Evolutionary conservation across 2,329 filamentous ascomycete species (phyloP), one percentile per base, ranked within the genome.

Genomic region (Fusarium sp.): DNA sequence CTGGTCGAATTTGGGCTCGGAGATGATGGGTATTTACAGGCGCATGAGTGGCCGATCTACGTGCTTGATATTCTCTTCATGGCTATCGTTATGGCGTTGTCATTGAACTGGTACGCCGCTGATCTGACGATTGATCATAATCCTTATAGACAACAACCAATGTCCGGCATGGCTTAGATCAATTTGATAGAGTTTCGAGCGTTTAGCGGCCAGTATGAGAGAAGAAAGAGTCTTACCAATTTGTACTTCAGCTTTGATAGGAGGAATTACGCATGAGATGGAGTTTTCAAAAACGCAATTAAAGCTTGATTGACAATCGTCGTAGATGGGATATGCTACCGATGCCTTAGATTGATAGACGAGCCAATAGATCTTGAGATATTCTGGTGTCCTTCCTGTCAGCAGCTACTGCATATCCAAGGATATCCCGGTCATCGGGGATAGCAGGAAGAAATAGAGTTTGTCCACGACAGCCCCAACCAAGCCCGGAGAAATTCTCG

Each of bases 211-310:
- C 2, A 9, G 50, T 16, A 16, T 5, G 13, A 28, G 9, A 16
- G 18, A 11, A 12, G 23, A 28, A 5, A 11, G 3, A n/a, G 13
- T 9, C 3, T n/a, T 6, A 4, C 0, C 4, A 28, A 6, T 19
- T 25, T 33, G n/a, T 33, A 12, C 9, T 6, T 15, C 3, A 11
- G n/a, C 9, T 33, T 16, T 28, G 3, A 5, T 37, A 2, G 6
- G 16, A 16, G 18, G 12, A 37, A 1, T 16, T 28, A 11, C 5
- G 5, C 7, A 28, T 16, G 5, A 9, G 19, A n/a, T 12, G 12
- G 13, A 28, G 13, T 13, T n/a, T n/a, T 28, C 0, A 16, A 23
- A 18, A 21, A 16, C 3, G 2, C 2, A 16, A 40, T n/a, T 3
- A 19, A 8, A 4, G 33, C 15, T 5, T 40, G 33, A 2, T n/a